Percentiles rank a stretch among this genome's conserved stretches.
phyloP scores from a whole-genome alignment of 768 basidiomycete species.

The Epithele typhae region DNA sequence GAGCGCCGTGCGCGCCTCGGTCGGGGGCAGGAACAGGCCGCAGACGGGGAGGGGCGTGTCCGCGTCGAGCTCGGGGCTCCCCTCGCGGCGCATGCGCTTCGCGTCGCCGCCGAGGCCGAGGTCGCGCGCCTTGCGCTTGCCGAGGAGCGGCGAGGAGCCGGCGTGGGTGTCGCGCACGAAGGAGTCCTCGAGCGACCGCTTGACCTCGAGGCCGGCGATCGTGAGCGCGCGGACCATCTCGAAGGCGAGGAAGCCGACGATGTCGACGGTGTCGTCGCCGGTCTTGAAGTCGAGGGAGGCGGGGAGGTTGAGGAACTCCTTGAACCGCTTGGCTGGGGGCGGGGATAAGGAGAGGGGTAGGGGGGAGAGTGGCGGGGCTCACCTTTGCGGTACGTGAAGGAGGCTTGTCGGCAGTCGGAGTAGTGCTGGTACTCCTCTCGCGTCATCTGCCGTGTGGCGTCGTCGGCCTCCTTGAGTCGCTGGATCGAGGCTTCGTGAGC shows the following conservation, averaged over 20 bases:
- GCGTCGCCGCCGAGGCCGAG: conserved; percentile 31
- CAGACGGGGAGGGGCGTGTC: conserved; percentile 66
- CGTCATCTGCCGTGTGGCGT: conserved; percentile 93
- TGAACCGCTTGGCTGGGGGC: conserved; percentile 82
- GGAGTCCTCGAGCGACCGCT: conserved; percentile 72
- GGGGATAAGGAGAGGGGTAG: too few relatives aligned
- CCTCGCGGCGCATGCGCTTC: conserved; percentile 38
- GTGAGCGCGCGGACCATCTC: conserved; percentile 96
- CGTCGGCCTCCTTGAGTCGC: conserved; percentile 91
- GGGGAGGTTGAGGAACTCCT: conserved; percentile 90
- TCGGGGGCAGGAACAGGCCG: conserved; percentile 76
- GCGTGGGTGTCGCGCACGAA: conserved; percentile 59
- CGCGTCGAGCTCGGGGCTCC: conserved; percentile 47
- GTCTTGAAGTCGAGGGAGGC: conserved; percentile 82
- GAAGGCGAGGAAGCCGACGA: conserved; percentile 95
- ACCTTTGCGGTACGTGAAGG: conserved; percentile 97
- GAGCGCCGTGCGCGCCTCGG: conserved; percentile 74
- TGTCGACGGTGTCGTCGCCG: conserved; percentile 93
- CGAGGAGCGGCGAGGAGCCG: conserved; percentile 51
- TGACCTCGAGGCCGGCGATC: conserved; percentile 81
- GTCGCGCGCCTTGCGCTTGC: conserved; percentile 58
- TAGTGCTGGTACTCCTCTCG: conserved; percentile 96
- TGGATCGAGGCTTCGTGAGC: conserved; percentile 93
- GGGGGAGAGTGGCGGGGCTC: conserved; percentile 13
- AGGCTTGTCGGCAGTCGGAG: conserved; percentile 93